Conservation (phyloP, 768 basidiomycete species). For the Pleurotus salmoneostramineus region DNA sequence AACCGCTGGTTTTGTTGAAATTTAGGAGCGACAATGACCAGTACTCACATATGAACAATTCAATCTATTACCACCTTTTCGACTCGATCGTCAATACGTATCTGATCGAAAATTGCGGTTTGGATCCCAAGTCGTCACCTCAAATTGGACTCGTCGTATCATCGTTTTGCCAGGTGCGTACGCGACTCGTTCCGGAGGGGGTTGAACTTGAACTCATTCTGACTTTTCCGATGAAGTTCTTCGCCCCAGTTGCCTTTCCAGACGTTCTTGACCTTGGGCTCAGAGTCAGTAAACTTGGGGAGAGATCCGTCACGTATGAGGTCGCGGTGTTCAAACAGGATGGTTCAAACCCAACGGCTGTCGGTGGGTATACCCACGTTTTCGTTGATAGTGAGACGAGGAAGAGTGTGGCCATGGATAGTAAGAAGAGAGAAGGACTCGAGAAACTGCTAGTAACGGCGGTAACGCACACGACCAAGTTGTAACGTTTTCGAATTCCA, state of each 20-base stretch:
- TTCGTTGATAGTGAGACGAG: constrained; percentile 64
- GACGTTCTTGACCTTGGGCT: constrained; percentile 67
- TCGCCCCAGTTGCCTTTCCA: constrained; percentile 71
- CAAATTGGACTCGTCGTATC: constrained; percentile 77
- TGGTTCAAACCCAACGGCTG: constrained; percentile 30
- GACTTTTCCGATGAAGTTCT: constrained; percentile 43
- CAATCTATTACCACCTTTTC: constrained; percentile 77
- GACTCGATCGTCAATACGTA: constrained; percentile 82
- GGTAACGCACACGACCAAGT: no score
- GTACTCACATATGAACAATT: constrained; percentile 79
- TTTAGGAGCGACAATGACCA: constrained; percentile 85
- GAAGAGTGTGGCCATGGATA: constrained; percentile 48
- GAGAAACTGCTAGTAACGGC: constrained; percentile 30
- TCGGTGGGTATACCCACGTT: constrained; percentile 76
- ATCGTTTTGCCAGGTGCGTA: constrained; percentile 63
- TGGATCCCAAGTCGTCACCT: constrained; percentile 44
- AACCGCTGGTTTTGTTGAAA: no score
- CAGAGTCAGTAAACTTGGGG: constrained; percentile 63
- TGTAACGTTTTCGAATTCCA: no score
- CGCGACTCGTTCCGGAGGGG: background rate
- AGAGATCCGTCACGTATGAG: constrained; percentile 76
- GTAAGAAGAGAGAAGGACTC: constrained; percentile 44
- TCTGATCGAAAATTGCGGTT: constrained; percentile 60
- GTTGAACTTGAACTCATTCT: background rate
- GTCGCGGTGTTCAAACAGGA: constrained; percentile 68